These are phyloP conservation scores for Plasmodium vivax DNA, from an alignment of 169 alveolate genomes.

Conservation along the genomic window DNA sequence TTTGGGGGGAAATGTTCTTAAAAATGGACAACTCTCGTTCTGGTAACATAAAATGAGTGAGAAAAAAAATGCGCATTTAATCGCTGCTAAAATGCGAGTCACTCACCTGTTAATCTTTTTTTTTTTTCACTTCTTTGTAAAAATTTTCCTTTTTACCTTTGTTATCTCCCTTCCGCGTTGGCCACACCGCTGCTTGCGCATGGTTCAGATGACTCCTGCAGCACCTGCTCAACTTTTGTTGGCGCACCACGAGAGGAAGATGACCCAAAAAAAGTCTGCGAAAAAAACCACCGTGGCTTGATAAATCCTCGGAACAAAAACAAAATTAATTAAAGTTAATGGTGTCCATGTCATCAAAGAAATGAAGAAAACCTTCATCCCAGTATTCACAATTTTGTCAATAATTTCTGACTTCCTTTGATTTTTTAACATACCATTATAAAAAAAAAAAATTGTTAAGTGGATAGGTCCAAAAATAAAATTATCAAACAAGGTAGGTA, in stretches of 20 bases:
- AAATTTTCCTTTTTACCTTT: neutral
- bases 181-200: neutral
- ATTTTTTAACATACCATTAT: slow-evolving; percentile 70
- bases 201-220: neutral
- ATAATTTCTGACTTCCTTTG: slow-evolving; percentile 53
- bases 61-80: neutral
- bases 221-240: slow-evolving; percentile 15
- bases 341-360: slow-evolving; percentile 75
- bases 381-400: slow-evolving; percentile 71
- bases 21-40: neutral
- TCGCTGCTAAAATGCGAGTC: neutral
- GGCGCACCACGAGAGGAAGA: slow-evolving; percentile 71
- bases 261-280: slow-evolving; percentile 75
- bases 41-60: neutral
- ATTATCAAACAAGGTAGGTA: slow-evolving; percentile 75
- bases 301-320: slow-evolving; percentile 70
- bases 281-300: slow-evolving; percentile 72
- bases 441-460: slow-evolving; percentile 61
- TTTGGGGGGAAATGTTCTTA: neutral
- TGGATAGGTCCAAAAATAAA: slow-evolving; percentile 73
- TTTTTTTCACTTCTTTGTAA: neutral
- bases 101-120: neutral
- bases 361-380: slow-evolving; percentile 59
- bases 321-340: slow-evolving; percentile 69
- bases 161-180: neutral